Base-by-base conservation (phyloP, 2,329 filamentous ascomycete genomes). In the Pseudomassariella vexata region DNA sequence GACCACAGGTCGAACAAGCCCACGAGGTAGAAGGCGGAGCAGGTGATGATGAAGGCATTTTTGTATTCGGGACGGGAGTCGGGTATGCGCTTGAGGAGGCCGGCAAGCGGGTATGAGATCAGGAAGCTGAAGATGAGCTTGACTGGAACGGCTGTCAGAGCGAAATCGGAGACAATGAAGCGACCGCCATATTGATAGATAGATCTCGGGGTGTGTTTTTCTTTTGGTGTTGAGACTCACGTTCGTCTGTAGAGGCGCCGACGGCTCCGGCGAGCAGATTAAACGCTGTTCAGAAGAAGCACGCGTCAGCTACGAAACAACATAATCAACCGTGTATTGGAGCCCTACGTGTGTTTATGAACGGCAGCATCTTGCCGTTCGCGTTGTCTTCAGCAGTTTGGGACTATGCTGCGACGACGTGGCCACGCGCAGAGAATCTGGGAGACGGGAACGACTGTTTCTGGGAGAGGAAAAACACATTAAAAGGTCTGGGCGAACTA, bases 91-190 rank as follows among this genome's bases (percentile, higher is more conserved):
- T 98, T 98, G 7, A 98, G 71, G 17, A 94, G 57, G 16, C 74
- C 92, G 28, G 92, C 87, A 34, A 98, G 72, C 3, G 92, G 92
- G 53, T 94, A 98, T 9, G 92, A 96, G 23, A 95, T 60, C 28
- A 98, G 70, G 58, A 96, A 94, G 6, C 85, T 87, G 55, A 80
- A 81, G 49, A 95, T 82, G 47, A 96, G 82, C 59, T 98, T 98
- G 47, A 98, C 89, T 95, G 47, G 36, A 28, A 8, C 16, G 20
- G 6, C 24, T 32, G 28, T 42, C 36, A 45, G 41, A 35, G 22
- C 9, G 31, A 29, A 18, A n/a, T n/a, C n/a, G n/a, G n/a, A n/a
- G n/a, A n/a, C n/a, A n/a, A n/a, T n/a, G n/a, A n/a, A n/a, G n/a
- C n/a, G n/a, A n/a, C n/a, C n/a, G n/a, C n/a, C n/a, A n/a, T n/a